A percentile compares a stretch with the other conserved stretches of the same genome.
Conservation (phyloP, 495 filamentous ascomycete genomes). For the Usnea hakonensis region DNA sequence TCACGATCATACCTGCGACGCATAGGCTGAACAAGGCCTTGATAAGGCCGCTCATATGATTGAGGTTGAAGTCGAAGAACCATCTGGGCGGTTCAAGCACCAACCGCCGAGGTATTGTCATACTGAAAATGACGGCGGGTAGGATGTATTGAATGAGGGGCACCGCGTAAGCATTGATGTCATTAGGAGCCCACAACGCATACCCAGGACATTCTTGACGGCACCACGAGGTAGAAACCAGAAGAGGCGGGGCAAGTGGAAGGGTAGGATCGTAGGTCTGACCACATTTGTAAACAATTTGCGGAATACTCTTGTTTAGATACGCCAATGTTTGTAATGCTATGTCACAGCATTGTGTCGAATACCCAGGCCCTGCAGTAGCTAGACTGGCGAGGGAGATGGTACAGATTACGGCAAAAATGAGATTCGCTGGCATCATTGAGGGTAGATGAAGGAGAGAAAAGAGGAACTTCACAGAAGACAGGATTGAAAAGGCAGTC, state of each 20-base stretch:
- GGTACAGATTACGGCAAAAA: background rate
- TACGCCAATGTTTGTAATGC: conserved; percentile 2
- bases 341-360: conserved; percentile 4
- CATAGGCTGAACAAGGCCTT: conserved; percentile 1
- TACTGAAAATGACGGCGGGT: conserved; percentile 26
- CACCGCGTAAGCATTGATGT: conserved; percentile 17
- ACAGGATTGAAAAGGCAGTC: too few species aligned
- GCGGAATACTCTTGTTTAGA: background rate
- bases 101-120: conserved; percentile 24
- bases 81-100: conserved; percentile 16
- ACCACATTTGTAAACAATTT: conserved; percentile 5
- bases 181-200: conserved; percentile 12
- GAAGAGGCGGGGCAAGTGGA: conserved; percentile 13
- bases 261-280: background rate
- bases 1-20: conserved; percentile 11
- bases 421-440: background rate
- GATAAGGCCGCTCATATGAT: conserved; percentile 1
- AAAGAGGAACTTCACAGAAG: too few species aligned
- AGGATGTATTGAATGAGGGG: conserved; percentile 27
- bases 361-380: conserved; percentile 2
- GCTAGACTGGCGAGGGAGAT: background rate
- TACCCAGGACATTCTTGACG: conserved; percentile 22
- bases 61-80: conserved; percentile 7
- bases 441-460: too few species aligned
- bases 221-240: conserved; percentile 17